Evolutionary conservation across 225 moss, liverwort and hornwort genomes (phyloP).

Genomic region (Rhytidiadelphus loreus): DNA sequence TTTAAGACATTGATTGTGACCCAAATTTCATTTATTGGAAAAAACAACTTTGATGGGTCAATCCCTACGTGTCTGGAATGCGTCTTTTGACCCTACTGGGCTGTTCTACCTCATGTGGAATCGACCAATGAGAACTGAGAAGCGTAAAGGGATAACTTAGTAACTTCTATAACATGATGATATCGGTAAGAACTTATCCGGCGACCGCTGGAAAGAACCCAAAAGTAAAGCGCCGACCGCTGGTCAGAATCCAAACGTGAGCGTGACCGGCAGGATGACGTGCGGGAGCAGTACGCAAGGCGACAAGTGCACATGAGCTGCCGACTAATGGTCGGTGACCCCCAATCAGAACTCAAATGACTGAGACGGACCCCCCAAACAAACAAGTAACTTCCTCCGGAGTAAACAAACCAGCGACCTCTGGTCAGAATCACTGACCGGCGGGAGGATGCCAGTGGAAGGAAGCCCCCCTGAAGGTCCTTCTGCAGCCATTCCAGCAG

Average conservation of each 20-base stretch:
- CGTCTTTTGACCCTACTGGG: not conserved
- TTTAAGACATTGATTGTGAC: not conserved
- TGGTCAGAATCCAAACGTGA: not conserved
- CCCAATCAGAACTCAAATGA: not conserved
- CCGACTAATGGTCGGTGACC: not conserved
- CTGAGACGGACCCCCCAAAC: not conserved
- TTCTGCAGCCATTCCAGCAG: not conserved
- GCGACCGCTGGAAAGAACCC: not conserved
- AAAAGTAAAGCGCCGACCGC: not conserved
- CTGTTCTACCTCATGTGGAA: not conserved
- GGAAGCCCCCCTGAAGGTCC: not conserved
- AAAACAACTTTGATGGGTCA: not conserved
- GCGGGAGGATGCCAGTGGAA: not conserved
- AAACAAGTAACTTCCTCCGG: not conserved
- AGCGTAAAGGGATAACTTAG: not conserved
- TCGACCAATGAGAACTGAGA: not conserved
- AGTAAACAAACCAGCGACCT: too few relatives aligned
- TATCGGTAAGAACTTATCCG: too few relatives aligned
- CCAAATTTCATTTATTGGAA: not conserved
- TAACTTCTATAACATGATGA: not conserved
- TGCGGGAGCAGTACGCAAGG: not conserved
- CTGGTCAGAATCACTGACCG: not conserved
- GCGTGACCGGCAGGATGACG: not conserved
- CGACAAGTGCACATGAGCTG: not conserved
- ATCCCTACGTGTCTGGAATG: not conserved